phyloP scores from a whole-genome alignment of 768 basidiomycete genomes.

The Pulveroboletus sp. region DNA sequence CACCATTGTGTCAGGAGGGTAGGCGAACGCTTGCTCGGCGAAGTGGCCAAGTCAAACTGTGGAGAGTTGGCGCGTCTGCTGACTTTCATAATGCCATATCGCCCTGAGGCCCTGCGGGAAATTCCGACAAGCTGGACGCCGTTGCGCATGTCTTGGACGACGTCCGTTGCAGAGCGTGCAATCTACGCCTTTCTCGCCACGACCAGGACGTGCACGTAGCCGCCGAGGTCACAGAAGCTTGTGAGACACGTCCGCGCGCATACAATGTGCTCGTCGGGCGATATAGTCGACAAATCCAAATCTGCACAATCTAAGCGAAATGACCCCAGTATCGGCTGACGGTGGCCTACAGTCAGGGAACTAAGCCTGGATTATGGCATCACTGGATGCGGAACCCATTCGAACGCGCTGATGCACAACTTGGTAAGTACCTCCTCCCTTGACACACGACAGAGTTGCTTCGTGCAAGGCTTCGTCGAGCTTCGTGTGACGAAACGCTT shows the following conservation, averaged over 20 bases:
- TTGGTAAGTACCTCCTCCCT: background rate
- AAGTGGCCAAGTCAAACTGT: background rate
- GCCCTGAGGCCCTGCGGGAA: background rate
- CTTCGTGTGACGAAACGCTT: conserved; percentile 7
- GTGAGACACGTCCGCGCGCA: background rate
- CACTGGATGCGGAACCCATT: conserved; percentile 6
- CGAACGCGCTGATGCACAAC: background rate
- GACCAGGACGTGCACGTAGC: too few species aligned
- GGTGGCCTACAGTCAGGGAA: background rate
- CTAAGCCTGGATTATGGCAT: conserved; percentile 12
- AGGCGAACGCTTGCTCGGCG: background rate
- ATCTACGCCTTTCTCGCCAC: too few species aligned
- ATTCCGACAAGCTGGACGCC: conserved; percentile 4
- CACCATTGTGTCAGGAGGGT: too few species aligned
- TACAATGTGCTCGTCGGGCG: conserved; percentile 1
- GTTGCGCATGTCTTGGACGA: background rate
- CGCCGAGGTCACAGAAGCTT: too few species aligned
- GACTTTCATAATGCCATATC: conserved; percentile 8
- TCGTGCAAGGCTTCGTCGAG: conserved; percentile 15
- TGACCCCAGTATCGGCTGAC: background rate
- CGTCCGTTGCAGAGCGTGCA: background rate
- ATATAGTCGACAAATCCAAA: conserved; percentile 3
- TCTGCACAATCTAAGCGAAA: conserved; percentile 18
- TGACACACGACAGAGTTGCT: conserved; percentile 12
- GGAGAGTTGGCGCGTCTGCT: background rate